Evolutionary conservation across 2,329 filamentous ascomycete species (phyloP).

Genomic region (Cephalotrichum gorgonifer): DNA sequence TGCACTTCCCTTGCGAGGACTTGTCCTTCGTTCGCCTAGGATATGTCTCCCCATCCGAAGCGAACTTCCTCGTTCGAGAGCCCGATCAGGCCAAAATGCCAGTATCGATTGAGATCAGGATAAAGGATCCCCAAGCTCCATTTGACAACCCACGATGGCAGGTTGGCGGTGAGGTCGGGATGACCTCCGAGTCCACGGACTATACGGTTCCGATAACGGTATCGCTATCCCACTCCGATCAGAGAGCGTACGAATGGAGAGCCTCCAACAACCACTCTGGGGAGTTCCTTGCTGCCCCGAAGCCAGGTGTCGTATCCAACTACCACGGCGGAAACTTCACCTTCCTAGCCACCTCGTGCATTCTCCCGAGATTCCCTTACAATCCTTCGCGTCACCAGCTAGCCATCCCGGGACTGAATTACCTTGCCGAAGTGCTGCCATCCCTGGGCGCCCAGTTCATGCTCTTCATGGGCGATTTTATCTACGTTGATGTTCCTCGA

Average conservation of each 20-base stretch:
- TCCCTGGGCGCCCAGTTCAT: constrained; percentile 66
- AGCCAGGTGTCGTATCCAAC: constrained; percentile 50
- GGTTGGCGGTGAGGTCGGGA: constrained; percentile 50
- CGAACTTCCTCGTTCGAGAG: constrained; percentile 76
- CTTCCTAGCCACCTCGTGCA: constrained; percentile 87
- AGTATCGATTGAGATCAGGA: constrained; percentile 57
- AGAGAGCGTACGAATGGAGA: constrained; percentile 71
- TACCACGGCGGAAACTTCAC: constrained; percentile 64
- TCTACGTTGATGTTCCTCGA: constrained; percentile 81
- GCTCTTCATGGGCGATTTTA: constrained; percentile 80
- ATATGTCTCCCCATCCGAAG: constrained; percentile 71
- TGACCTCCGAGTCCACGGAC: constrained; percentile 67
- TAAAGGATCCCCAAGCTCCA: constrained; percentile 37
- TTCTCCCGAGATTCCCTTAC: constrained; percentile 80
- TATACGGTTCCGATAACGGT: constrained; percentile 66
- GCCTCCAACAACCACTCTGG: constrained; percentile 83
- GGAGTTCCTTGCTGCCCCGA: constrained; percentile 68
- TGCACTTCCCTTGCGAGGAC: constrained; percentile 60
- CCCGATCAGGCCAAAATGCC: constrained; percentile 67
- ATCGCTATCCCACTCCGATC: constrained; percentile 51
- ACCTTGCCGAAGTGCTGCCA: constrained; percentile 64
- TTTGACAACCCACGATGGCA: constrained; percentile 56
- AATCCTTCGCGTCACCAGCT: constrained; percentile 73
- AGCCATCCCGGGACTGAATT: constrained; percentile 67
- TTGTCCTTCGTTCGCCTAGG: constrained; percentile 81